Evolutionary conservation across 1,139 yeast genomes (phyloP).

Genomic region (Candida tetrigidarum): DNA sequence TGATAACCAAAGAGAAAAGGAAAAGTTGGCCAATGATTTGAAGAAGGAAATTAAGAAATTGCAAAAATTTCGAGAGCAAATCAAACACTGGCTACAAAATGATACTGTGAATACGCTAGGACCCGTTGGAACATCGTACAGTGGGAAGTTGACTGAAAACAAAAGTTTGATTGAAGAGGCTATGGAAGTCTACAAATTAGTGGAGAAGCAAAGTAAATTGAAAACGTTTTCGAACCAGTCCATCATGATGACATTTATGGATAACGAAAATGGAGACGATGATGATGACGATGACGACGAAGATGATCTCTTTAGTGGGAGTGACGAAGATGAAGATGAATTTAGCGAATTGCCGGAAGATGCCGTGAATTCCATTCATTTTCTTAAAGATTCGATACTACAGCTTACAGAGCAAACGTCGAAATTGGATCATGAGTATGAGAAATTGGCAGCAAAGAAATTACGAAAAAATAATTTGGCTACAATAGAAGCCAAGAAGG

Average conservation of each 20-base stretch:
- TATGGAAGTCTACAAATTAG: conserved; percentile 53
- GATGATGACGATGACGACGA: conserved; percentile 19
- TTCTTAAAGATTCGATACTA: conserved; percentile 34
- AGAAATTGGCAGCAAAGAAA: conserved; percentile 44
- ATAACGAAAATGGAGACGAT: conserved; percentile 25
- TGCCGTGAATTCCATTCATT: conserved; percentile 37
- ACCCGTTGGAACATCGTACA: conserved; percentile 26
- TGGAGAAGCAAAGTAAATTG: conserved; percentile 49
- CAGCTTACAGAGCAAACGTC: conserved; percentile 40
- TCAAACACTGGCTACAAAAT: conserved; percentile 81
- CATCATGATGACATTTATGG: conserved; percentile 49
- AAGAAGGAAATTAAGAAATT: conserved; percentile 96
- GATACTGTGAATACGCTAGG: conserved; percentile 49
- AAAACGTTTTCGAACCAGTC: conserved; percentile 53
- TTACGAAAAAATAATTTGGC: conserved; percentile 42
- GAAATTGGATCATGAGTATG: conserved; percentile 38
- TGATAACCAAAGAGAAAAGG: conserved; percentile 90
- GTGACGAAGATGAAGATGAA: conserved; percentile 18
- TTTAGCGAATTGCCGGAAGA: conserved; percentile 36
- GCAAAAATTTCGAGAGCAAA: conserved; percentile 94
- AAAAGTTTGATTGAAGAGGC: conserved; percentile 50
- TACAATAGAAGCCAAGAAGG: conserved; percentile 46
- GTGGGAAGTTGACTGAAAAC: conserved; percentile 43
- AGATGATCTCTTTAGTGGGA: conserved; percentile 14
- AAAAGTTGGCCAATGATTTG: conserved; percentile 88